A percentile compares a stretch with the other conserved stretches of the same genome.
phyloP scores from a whole-genome alignment of 2,329 filamentous ascomycete species.

The Aschersonia sp. region DNA sequence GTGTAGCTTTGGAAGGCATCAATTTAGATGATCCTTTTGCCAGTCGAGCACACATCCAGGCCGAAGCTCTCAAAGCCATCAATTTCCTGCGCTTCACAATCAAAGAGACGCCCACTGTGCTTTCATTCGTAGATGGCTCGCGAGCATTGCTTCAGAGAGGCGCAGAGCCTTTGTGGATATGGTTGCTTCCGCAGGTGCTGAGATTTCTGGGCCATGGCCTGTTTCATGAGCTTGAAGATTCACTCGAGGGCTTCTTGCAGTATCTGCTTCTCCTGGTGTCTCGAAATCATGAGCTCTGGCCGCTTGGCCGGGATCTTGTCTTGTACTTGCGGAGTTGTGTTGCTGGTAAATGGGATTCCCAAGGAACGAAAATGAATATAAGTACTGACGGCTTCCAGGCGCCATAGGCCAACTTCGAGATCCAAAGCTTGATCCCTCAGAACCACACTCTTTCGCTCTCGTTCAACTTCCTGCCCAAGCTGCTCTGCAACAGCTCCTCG shows the following conservation, averaged over 20 bases:
- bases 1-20: slow-evolving; percentile 60
- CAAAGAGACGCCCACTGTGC: slow-evolving; percentile 56
- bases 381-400: slow-evolving; percentile 12
- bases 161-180: slow-evolving; percentile 48
- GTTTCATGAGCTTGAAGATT: slow-evolving; percentile 30
- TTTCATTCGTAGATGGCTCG: slow-evolving; percentile 30
- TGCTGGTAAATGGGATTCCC: slow-evolving; percentile 18
- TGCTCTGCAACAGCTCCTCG: slow-evolving; percentile 21
- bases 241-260: slow-evolving; percentile 38
- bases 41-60: slow-evolving; percentile 34
- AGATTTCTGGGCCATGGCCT: slow-evolving; percentile 38
- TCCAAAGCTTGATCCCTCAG: slow-evolving; percentile 11
- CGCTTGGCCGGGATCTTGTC: slow-evolving; percentile 25
- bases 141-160: slow-evolving; percentile 35
- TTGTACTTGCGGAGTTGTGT: slow-evolving; percentile 34
- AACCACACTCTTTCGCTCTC: slow-evolving; percentile 12
- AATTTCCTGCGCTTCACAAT: slow-evolving; percentile 64
- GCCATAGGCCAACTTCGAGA: slow-evolving; percentile 20
- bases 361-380: background rate
- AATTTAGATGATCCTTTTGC: slow-evolving; percentile 55
- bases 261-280: slow-evolving; percentile 30
- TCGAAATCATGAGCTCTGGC: slow-evolving; percentile 32
- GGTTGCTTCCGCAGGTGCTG: slow-evolving; percentile 45
- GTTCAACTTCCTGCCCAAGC: slow-evolving; percentile 23
- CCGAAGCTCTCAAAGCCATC: slow-evolving; percentile 56